Percentiles rank a stretch among this genome's conserved stretches.
phyloP scores from a whole-genome alignment of 1,139 yeast species.

The Tardiomyces blankii region DNA sequence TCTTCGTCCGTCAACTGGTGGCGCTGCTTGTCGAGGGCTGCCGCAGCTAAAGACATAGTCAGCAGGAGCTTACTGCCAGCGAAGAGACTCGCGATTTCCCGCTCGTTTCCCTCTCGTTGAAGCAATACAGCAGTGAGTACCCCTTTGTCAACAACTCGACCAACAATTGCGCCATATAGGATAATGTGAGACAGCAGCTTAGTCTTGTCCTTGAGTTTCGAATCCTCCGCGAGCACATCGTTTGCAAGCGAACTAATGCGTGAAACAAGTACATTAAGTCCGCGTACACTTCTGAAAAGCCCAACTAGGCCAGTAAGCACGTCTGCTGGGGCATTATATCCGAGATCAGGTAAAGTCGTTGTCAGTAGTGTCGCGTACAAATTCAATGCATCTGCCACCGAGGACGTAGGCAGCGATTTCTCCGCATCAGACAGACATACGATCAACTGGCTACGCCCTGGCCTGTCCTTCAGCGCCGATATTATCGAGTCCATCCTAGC shows the following conservation, averaged over 20 bases:
- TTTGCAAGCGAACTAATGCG: neutral
- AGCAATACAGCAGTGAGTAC: neutral
- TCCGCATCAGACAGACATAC: neutral
- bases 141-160: neutral
- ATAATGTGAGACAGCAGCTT: neutral
- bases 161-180: neutral
- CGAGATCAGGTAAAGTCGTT: neutral
- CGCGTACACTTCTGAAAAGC: neutral
- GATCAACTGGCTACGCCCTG: neutral
- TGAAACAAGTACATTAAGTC: neutral
- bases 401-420: neutral
- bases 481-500: neutral
- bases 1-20: neutral
- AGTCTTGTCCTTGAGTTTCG: neutral
- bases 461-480: neutral
- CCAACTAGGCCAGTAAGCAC: neutral
- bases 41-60: neutral
- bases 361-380: neutral
- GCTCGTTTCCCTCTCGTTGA: neutral
- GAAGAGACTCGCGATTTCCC: neutral
- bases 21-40: neutral
- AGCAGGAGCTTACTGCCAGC: neutral
- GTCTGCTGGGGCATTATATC: neutral
- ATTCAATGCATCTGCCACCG: neutral
- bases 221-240: neutral